Conservation (phyloP, 371 early-diverging fungal genomes). For the Choanephora cucurbitarum region DNA sequence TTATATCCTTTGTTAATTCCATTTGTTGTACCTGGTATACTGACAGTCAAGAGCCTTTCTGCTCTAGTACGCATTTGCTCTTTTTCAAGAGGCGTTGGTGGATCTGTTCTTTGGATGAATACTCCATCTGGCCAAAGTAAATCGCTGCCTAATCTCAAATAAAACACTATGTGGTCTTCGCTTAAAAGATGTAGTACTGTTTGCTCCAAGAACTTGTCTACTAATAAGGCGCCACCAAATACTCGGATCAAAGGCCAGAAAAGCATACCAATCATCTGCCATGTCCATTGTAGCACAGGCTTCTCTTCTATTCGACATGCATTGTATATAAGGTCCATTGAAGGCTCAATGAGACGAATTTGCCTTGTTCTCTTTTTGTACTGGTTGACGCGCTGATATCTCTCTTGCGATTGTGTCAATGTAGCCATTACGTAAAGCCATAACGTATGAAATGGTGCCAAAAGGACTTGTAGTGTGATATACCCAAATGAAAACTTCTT, state of each 20-base stretch:
- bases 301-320: slow-evolving; percentile 40
- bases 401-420: slow-evolving; percentile 47
- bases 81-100: slow-evolving; percentile 34
- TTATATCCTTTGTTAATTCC: neutral
- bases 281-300: slow-evolving; percentile 44
- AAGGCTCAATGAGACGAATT: slow-evolving; percentile 38
- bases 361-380: slow-evolving; percentile 43
- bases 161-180: slow-evolving; percentile 56
- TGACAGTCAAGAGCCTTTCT: slow-evolving; percentile 37
- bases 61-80: slow-evolving; percentile 44
- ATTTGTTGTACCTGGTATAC: slow-evolving; percentile 43
- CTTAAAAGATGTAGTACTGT: slow-evolving; percentile 59
- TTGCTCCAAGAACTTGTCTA: slow-evolving; percentile 61
- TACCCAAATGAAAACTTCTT: slow-evolving; percentile 47
- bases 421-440: slow-evolving; percentile 37
- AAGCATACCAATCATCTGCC: slow-evolving; percentile 52
- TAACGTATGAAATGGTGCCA: slow-evolving; percentile 37
- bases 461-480: slow-evolving; percentile 45
- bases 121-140: slow-evolving; percentile 60
- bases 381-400: slow-evolving; percentile 42
- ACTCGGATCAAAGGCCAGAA: slow-evolving; percentile 49
- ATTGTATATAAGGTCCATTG: slow-evolving; percentile 35
- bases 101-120: slow-evolving; percentile 41
- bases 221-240: slow-evolving; percentile 44
- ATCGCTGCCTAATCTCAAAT: slow-evolving; percentile 55